Base-by-base conservation (phyloP, 208 protist species). In the Blechomonas ayalai region DNA sequence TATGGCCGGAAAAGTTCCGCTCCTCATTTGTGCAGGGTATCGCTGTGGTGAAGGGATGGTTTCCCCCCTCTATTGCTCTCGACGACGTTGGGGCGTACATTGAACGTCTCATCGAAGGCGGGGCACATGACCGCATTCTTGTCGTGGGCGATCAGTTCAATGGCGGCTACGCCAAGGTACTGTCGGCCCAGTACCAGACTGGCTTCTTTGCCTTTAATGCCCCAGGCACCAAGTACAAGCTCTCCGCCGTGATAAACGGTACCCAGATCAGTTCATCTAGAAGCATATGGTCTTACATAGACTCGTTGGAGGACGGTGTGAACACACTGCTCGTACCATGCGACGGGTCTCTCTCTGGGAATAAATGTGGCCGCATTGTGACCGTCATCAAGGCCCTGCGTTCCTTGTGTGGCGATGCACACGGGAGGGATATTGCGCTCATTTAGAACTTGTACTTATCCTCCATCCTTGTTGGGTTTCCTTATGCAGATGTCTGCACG, bases 101-200 rank as follows among this genome's bases (percentile, higher is more conserved):
- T 10, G 36, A 73, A 0, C 28, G 20, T 1, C 55, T 93, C 1
- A 67, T 83, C 32, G 31, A 59, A 8, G 23, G 0, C 12, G 70
- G 56, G 9, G 49, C 59, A 16, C 25, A 36, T 3, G 59, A 67
- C 19, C 52, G 52, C 24, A 72, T 94, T 31, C 50, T 94, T 2
- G 46, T 94, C 24, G 62, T 94, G 3, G 85, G 85, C 15, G 79
- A 94, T 55, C 69, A 77, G 49, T 94, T 90, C 53, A 94, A 90
- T 48, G 85, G 85, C 28, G 85, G 85, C n/a, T 94, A 94, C 38
- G 81, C 56, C 5, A 94, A 94, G 51, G 45, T 66, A 16, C 67
- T 94, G 4, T 63, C 73, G 2, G 43, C 67, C 6, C 53, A 58
- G 8, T 64, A 73, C 28, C 48, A 54, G n/a, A 23, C 84, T 20